Evolutionary conservation across 2,329 filamentous ascomycete species (phyloP), one percentile per base, ranked within the genome.

Genomic region (Rhinocladiella mackenziei): DNA sequence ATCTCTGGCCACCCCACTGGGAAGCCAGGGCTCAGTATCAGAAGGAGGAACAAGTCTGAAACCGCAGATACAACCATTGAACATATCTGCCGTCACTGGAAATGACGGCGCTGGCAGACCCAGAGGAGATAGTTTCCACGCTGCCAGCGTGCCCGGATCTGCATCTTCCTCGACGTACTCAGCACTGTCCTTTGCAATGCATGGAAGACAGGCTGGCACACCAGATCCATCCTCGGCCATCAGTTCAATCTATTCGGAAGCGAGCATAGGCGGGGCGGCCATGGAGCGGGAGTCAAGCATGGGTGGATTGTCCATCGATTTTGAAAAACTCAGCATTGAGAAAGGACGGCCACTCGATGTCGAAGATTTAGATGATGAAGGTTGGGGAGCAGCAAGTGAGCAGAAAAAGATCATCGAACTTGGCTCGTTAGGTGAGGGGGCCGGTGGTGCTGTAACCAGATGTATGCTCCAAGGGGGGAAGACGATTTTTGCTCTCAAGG

Each of bases 401-500:
- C 87, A 94, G 62, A 85, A 86, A 55, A 80, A 89, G 58, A 94
- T 98, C 51, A 74, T 86, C 37, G 89, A 98, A 66, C 70, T 95
- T 19, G 92, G 91, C 19, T 89, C 85, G 60, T 70, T 98, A 30
- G 92, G 92, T 45, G 92, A 98, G 65, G 92, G 92, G 57, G 92
- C 92, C 35, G 92, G 92, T 53, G 92, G 92, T 62, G 92, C 92
- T 5, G 92, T 98, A 38, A 98, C 91, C 17, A 82, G 84, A 60
- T 94, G 89, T 65, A 84, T 83, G 65, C 75, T 98, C 53, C 91
- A 88, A 64, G 88, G 85, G 28, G 89, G 89, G 50, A 95, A 94
- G 70, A 96, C 88, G 0, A 78, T 96, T 5, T 98, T 98, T 72
- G 92, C 92, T 5, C 70, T 98, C 40, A 98, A 98, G 82, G 91